phyloP scores from a whole-genome alignment of 2,329 filamentous ascomycete species.

The Aspergillus quadrilineatus region DNA sequence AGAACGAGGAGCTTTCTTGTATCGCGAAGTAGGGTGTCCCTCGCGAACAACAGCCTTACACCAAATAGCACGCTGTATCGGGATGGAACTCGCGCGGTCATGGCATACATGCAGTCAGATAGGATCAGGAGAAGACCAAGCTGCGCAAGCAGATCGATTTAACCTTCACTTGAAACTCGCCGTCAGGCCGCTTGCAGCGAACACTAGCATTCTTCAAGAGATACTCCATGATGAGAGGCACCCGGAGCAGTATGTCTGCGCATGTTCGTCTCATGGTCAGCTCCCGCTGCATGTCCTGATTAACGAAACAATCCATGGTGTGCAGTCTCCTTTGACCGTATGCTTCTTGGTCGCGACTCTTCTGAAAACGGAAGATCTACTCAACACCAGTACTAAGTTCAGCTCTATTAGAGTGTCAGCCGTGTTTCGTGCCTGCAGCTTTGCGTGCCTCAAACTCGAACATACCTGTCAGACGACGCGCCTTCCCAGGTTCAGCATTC shows the following conservation, averaged over 20 bases:
- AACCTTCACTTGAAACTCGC: neutral
- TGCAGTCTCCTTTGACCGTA: neutral
- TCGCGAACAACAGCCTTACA: neutral
- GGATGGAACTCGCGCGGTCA: neutral
- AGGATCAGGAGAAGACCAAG: neutral
- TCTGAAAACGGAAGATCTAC: neutral
- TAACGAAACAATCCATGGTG: neutral
- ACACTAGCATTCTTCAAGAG: neutral
- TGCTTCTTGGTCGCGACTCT: neutral
- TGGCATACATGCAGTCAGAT: too few relatives aligned
- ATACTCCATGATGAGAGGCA: neutral
- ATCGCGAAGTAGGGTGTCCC: neutral
- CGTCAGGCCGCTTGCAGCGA: neutral
- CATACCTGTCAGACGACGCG: neutral
- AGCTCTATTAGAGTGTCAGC: neutral
- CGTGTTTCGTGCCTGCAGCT: constrained; percentile 1
- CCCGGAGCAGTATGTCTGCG: neutral
- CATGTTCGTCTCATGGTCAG: neutral
- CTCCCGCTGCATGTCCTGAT: neutral
- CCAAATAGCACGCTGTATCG: neutral
- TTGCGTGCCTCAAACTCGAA: neutral
- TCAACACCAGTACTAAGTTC: neutral
- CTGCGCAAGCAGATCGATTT: neutral
- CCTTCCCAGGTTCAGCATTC: neutral
- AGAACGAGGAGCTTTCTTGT: neutral